Conservation (phyloP, 768 basidiomycete genomes). For the Xanthoconium purpureum region DNA sequence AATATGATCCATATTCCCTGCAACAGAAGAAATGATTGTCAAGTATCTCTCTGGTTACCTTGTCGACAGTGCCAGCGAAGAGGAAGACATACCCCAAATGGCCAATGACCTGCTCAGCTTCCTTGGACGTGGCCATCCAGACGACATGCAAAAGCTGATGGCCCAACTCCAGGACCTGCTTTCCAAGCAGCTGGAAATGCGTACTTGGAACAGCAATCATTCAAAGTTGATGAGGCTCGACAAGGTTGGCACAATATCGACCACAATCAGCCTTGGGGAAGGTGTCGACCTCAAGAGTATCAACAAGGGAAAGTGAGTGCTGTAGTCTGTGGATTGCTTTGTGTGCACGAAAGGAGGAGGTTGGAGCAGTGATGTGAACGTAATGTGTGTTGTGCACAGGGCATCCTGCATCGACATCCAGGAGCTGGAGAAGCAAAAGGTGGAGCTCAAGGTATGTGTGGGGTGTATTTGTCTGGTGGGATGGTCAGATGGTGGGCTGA, state of each 20-base stretch:
- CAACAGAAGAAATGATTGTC: conserved; percentile 80
- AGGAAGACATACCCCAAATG: conserved; percentile 80
- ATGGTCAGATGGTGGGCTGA: background rate
- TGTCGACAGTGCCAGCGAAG: conserved; percentile 84
- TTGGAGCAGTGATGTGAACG: background rate
- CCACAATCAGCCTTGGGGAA: conserved; percentile 73
- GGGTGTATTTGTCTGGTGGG: background rate
- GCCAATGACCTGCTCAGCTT: conserved; percentile 73
- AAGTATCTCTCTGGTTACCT: conserved; percentile 87
- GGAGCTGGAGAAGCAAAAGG: conserved; percentile 95
- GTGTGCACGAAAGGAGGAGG: conserved; percentile 1
- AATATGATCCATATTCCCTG: conserved; percentile 66
- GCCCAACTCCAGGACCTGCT: conserved; percentile 57
- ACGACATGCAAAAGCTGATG: conserved; percentile 65
- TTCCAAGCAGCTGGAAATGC: conserved; percentile 57
- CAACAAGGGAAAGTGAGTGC: conserved; percentile 85
- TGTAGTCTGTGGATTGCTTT: background rate
- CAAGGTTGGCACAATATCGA: conserved; percentile 70
- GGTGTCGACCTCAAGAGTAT: conserved; percentile 89
- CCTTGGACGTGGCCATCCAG: conserved; percentile 58
- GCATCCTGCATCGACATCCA: conserved; percentile 91
- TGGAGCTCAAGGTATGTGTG: conserved; percentile 74
- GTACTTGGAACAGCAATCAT: conserved; percentile 56
- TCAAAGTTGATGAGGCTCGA: conserved; percentile 75
- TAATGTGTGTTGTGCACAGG: conserved; percentile 39